phyloP scores from a whole-genome alignment of 768 basidiomycete genomes.

The Trametes maxima region DNA sequence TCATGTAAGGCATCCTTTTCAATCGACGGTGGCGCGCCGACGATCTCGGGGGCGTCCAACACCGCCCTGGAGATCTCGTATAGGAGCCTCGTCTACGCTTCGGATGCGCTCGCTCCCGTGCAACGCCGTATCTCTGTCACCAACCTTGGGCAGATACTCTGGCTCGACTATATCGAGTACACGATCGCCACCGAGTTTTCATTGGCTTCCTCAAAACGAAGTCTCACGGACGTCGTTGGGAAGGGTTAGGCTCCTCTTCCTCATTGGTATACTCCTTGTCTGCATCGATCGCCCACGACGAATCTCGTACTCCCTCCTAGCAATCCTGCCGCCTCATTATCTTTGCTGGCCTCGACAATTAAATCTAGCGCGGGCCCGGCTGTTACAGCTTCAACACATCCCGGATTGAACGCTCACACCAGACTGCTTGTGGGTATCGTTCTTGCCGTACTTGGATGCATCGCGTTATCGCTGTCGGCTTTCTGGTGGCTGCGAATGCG shows the following conservation, averaged over 20 bases:
- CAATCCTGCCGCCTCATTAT: too few species aligned
- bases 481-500: conserved; percentile 16
- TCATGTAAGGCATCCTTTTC: conserved; percentile 18
- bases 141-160: conserved; percentile 14
- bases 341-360: too few species aligned
- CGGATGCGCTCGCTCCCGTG: conserved; percentile 2
- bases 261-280: too few species aligned
- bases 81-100: conserved; percentile 14
- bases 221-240: too few species aligned
- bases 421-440: conserved; percentile 7
- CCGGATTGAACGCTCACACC: neutral
- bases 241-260: too few species aligned
- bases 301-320: too few species aligned
- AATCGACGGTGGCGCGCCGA: conserved; percentile 14
- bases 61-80: conserved; percentile 7
- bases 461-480: neutral
- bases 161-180: conserved; percentile 15
- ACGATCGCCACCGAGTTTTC: neutral
- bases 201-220: neutral
- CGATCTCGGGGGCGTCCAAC: conserved; percentile 6
- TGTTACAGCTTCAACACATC: neutral
- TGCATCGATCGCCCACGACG: too few species aligned
- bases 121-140: conserved; percentile 16
- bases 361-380: neutral
- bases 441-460: neutral